Base-by-base conservation (phyloP, 768 basidiomycete genomes). In the Cystobasidium ongulense region DNA sequence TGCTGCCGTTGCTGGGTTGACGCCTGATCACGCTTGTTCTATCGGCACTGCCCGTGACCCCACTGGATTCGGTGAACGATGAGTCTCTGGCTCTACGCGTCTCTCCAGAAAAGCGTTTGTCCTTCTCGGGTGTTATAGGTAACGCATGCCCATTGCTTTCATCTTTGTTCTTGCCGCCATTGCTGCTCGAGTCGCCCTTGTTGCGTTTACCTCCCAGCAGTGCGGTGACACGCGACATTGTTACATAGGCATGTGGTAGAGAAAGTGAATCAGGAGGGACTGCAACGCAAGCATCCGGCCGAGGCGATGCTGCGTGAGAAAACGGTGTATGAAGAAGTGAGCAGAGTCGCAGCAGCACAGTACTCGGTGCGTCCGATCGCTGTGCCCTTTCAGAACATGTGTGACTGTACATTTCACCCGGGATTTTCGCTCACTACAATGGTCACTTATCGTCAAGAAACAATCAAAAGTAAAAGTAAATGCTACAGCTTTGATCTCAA, bases 131-230 rank as follows among this genome's bases (percentile, higher is more conserved):
- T 15, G 57, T 59, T 2, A 59, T 17, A 59, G 21, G 57, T 15
- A 35, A 21, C 29, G 5, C 57, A n/a, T n/a, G n/a, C n/a, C n/a
- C n/a, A n/a, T n/a, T 27, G 25, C 33, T 21, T 59, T 59, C 57
- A 5, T 59, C 33, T 15, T 21, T 59, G 57, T 27, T 31, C 33
- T 29, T 59, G 29, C 43, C n/a, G 43, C 43, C n/a, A 46, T n/a
- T 54, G 29, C 33, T 59, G 57, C 11, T 27, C 25, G 35, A 8
- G 63, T 27, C 41, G 25, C 25, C 15, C 29, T 67, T 39, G 39
- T 67, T 67, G 41, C 65, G 65, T 31, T 52, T 67, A 43, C 65
- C 63, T 35, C 57, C 41, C 10, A 64, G 36, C 36, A 64, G 35
- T 17, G 65, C 39, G 2, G 46, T 25, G 43, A 67, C 41, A n/a